Evolutionary conservation across 2,329 filamentous ascomycete species (phyloP).

Genomic region (Diaporthe citrichinensis): DNA sequence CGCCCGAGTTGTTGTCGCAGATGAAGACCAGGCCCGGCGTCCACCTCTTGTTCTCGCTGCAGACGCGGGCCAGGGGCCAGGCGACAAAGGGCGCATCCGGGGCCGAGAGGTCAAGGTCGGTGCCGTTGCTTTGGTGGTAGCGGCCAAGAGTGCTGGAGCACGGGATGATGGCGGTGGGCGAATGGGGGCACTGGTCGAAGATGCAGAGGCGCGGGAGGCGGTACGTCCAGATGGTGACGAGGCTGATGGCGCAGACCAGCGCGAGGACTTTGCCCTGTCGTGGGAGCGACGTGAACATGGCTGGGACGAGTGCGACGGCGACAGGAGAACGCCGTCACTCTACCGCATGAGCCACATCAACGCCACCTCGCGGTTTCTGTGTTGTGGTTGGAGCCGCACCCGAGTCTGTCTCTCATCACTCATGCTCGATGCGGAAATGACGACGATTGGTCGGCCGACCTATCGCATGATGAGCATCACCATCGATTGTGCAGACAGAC

Average conservation of each 20-base stretch:
- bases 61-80: constrained; percentile 61
- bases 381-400: neutral
- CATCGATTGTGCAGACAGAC: neutral
- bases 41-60: constrained; percentile 58
- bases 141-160: neutral
- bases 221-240: constrained; percentile 47
- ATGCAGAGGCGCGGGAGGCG: constrained; percentile 46
- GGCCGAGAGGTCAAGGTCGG: constrained; percentile 53
- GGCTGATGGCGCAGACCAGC: constrained; percentile 44
- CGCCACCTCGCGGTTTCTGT: constrained; percentile 1
- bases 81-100: constrained; percentile 59
- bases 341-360: neutral
- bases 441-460: neutral
- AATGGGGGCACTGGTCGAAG: constrained; percentile 41
- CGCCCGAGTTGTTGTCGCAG: constrained; percentile 66
- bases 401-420: neutral
- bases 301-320: neutral
- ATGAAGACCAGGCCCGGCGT: constrained; percentile 59
- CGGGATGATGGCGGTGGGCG: neutral
- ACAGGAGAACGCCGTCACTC: neutral
- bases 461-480: neutral
- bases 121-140: constrained; percentile 18
- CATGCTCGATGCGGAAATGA: neutral
- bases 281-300: constrained; percentile 37
- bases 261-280: constrained; percentile 44